phyloP scores from a whole-genome alignment of 768 basidiomycete genomes.

The Punctularia strigosozonata region DNA sequence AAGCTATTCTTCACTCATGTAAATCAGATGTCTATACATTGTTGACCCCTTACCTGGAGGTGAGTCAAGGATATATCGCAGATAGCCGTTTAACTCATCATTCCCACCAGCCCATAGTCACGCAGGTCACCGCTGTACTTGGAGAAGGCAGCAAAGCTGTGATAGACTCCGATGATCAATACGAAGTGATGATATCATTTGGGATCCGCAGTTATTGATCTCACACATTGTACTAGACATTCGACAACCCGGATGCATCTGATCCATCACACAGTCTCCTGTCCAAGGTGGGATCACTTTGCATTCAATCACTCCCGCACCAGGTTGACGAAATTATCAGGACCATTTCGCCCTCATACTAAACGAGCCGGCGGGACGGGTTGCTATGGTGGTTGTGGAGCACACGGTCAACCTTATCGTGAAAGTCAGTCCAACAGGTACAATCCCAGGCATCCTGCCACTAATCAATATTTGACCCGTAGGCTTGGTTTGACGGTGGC shows the following conservation, averaged over 20 bases:
- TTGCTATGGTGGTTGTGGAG: slow-evolving; percentile 56
- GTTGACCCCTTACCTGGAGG: slow-evolving; percentile 53
- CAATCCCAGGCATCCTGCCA: not conserved
- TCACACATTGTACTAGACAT: slow-evolving; percentile 30
- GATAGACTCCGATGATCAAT: slow-evolving; percentile 60
- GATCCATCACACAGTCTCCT: slow-evolving; percentile 67
- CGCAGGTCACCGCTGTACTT: slow-evolving; percentile 43
- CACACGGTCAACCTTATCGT: slow-evolving; percentile 51
- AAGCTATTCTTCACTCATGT: too few species aligned
- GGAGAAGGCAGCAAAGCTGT: slow-evolving; percentile 56
- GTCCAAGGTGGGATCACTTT: slow-evolving; percentile 36
- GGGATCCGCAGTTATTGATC: not conserved
- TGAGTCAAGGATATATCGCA: slow-evolving; percentile 14
- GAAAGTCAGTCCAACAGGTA: slow-evolving; percentile 16
- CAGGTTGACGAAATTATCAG: slow-evolving; percentile 17
- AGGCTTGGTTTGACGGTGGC: slow-evolving; percentile 40
- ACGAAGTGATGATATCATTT: slow-evolving; percentile 26
- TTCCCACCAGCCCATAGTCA: slow-evolving; percentile 41
- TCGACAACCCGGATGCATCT: slow-evolving; percentile 51
- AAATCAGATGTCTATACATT: slow-evolving; percentile 48
- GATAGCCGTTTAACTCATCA: not conserved
- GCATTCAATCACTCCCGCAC: not conserved
- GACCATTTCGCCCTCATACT: slow-evolving; percentile 64
- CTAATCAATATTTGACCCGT: not conserved
- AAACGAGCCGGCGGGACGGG: slow-evolving; percentile 67